phyloP scores from a whole-genome alignment of 345 rosid species.

The Arabidopsis suecica region DNA sequence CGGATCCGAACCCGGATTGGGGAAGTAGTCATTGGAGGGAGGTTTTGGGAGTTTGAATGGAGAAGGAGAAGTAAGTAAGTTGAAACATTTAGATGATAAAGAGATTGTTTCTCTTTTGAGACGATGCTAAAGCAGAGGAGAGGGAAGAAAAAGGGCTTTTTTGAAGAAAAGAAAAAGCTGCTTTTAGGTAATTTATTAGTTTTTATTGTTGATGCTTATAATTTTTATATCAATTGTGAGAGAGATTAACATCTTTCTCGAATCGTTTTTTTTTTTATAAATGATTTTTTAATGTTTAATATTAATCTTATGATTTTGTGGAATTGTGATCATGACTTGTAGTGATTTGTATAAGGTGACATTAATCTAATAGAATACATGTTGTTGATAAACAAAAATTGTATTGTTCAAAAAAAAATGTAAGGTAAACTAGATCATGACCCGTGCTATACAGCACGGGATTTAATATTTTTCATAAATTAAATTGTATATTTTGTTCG shows the following conservation, averaged over 20 bases:
- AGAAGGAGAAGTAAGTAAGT: constrained; percentile 37
- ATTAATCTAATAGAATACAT: no score
- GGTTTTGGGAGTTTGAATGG: constrained; percentile 38
- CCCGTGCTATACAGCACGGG: no score
- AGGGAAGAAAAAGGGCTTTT: constrained; percentile 27
- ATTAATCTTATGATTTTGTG: no score
- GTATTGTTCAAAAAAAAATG: no score
- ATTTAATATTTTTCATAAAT: no score
- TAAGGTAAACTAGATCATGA: no score
- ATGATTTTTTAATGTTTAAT: no score
- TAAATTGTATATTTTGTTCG: no score
- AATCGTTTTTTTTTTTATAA: neutral
- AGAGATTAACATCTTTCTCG: constrained; percentile 22
- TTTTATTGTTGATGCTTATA: constrained; percentile 25
- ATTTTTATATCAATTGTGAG: constrained; percentile 5
- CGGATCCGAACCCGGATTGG: constrained; percentile 45
- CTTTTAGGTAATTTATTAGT: constrained; percentile 18
- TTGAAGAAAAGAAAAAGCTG: constrained; percentile 39
- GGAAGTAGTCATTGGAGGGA: constrained; percentile 59
- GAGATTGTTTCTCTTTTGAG: neutral
- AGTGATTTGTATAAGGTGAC: no score
- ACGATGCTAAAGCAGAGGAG: constrained; percentile 42
- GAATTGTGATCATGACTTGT: no score
- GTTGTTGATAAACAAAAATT: no score
- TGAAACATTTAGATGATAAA: constrained; percentile 34